These are phyloP conservation scores for Geranium rotundifolium DNA, from an alignment of 345 rosid genomes.

Conservation along the genomic window DNA sequence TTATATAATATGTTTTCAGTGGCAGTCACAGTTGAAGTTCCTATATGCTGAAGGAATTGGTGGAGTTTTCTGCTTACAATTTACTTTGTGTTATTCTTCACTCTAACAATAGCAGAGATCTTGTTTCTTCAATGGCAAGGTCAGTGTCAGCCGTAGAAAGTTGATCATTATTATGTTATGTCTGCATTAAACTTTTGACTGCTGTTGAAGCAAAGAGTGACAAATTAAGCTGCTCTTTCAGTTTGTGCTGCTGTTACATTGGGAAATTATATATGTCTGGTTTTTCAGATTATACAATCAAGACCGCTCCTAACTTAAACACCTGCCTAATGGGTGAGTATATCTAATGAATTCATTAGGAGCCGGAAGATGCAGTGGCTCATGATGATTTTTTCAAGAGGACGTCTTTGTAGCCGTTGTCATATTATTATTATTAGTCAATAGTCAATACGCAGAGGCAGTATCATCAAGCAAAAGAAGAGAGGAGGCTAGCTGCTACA, in stretches of 20 bases:
- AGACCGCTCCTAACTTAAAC: conserved; percentile 81
- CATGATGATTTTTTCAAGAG: conserved; percentile 83
- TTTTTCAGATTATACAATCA: conserved; percentile 86
- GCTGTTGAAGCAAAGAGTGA: conserved; percentile 56
- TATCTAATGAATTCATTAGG: background rate
- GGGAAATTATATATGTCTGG: conserved; percentile 73
- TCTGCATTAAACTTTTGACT: no score
- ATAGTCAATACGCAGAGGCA: no score
- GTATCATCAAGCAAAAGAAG: no score
- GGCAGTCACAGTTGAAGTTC: conserved; percentile 85
- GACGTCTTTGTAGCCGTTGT: conserved; percentile 18
- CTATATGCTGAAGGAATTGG: conserved; percentile 88
- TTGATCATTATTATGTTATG: no score
- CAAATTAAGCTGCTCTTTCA: conserved; percentile 76
- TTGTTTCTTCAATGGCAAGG: conserved; percentile 87
- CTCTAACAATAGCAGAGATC: conserved; percentile 75
- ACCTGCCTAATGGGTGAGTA: conserved; percentile 80
- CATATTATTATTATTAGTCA: no score
- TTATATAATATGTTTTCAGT: conserved; percentile 31
- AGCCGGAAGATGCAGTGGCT: conserved; percentile 88
- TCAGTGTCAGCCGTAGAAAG: conserved; percentile 15
- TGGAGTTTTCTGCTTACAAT: conserved; percentile 94
- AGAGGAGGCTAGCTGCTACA: no score
- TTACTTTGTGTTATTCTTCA: conserved; percentile 81
- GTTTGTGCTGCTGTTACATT: conserved; percentile 91